Evolutionary conservation across 257 asterid genomes (phyloP).

Genomic region (Solanum virginianum): DNA sequence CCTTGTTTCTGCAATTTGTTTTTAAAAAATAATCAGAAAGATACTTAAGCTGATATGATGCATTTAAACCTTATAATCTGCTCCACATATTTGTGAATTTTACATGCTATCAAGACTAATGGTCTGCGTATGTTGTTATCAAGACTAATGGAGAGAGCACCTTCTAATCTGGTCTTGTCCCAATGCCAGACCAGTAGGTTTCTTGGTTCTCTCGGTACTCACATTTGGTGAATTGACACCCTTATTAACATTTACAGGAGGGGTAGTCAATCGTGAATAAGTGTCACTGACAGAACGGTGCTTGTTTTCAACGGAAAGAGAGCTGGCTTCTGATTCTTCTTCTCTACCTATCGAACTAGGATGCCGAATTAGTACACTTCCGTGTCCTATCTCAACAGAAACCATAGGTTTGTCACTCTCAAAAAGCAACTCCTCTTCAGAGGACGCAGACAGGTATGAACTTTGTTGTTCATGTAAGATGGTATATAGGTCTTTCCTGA

Average conservation of each 20-base stretch:
- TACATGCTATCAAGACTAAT: neutral
- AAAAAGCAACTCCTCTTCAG: conserved; percentile 84
- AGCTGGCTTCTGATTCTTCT: conserved; percentile 97
- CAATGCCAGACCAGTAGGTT: conserved; percentile 27
- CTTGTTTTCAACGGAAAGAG: conserved; percentile 80
- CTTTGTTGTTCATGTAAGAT: conserved; percentile 82
- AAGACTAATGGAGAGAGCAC: conserved; percentile 23
- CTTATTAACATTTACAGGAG: conserved; percentile 19
- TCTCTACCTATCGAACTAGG: conserved; percentile 66
- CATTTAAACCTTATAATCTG: neutral
- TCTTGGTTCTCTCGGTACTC: conserved; percentile 29
- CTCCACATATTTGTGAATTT: neutral
- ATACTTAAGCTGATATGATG: neutral
- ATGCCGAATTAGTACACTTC: conserved; percentile 90
- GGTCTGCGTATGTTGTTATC: neutral
- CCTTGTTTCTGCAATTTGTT: conserved; percentile 51
- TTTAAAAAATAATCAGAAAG: neutral
- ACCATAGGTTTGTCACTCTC: conserved; percentile 85
- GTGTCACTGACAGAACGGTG: conserved; percentile 28
- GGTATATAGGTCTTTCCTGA: conserved; percentile 72
- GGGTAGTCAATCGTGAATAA: conserved; percentile 32
- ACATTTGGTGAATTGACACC: conserved; percentile 11
- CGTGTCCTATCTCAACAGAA: conserved; percentile 95
- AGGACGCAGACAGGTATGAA: conserved; percentile 65
- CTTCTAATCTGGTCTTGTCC: conserved; percentile 49